A percentile compares a stretch with the other conserved stretches of the same genome.
These are phyloP conservation scores for Gamarada debralockiae DNA, from an alignment of 495 filamentous ascomycete species.

Conservation along the genomic window DNA sequence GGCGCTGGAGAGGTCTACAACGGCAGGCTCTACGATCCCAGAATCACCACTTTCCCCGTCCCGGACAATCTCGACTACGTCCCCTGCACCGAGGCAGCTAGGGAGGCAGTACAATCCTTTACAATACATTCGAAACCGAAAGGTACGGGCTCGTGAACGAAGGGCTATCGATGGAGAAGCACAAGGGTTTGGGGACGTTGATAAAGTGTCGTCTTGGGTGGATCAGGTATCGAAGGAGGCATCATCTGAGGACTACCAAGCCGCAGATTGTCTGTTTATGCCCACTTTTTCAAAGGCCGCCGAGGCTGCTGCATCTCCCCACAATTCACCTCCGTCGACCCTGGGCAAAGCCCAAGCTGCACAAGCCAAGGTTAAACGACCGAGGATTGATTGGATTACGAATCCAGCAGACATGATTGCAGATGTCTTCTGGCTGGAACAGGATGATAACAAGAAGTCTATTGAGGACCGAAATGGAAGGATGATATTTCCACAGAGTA, in stretches of 20 bases:
- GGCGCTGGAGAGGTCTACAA: constrained; percentile 6
- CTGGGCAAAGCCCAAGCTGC: constrained; percentile 9
- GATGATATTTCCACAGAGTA: constrained; percentile 53
- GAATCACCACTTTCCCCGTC: background rate
- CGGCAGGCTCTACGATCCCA: background rate
- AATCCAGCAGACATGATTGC: constrained; percentile 77
- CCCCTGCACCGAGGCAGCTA: constrained; percentile 22
- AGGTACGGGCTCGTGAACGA: constrained; percentile 69
- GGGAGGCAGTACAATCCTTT: constrained; percentile 79
- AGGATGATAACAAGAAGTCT: constrained; percentile 65
- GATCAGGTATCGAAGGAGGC: constrained; percentile 55
- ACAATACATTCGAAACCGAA: constrained; percentile 81
- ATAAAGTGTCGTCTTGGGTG: constrained; percentile 69
- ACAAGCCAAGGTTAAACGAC: constrained; percentile 42
- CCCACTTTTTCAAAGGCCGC: constrained; percentile 19
- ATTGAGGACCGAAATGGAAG: constrained; percentile 71
- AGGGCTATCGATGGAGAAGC: constrained; percentile 63
- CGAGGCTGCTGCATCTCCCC: constrained; percentile 14
- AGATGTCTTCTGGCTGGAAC: constrained; percentile 82
- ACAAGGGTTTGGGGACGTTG: constrained; percentile 73
- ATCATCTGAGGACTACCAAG: constrained; percentile 28
- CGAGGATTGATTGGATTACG: constrained; percentile 74
- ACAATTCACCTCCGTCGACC: constrained; percentile 15
- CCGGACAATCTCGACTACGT: constrained; percentile 2
- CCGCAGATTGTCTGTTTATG: constrained; percentile 19